Conservation (phyloP, 352 stramenopile genomes). For the Phytopythium delawarense region DNA sequence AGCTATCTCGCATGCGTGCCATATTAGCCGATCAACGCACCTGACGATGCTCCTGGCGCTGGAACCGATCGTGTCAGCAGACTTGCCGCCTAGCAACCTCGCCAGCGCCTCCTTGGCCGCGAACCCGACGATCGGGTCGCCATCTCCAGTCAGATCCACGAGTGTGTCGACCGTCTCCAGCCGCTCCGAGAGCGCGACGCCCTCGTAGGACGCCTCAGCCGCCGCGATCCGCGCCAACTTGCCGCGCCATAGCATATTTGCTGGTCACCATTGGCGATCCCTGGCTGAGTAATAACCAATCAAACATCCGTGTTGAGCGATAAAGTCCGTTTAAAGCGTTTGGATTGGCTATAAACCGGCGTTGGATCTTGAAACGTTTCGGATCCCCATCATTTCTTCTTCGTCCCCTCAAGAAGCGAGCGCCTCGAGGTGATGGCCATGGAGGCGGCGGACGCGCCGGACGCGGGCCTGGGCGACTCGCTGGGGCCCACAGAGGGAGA, state of each 20-base stretch:
- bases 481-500: not conserved
- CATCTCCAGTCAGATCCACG: constrained; percentile 17
- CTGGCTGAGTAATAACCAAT: not conserved
- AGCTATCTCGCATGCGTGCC: not conserved
- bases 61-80: not conserved
- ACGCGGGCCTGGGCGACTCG: constrained; percentile 2
- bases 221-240: not conserved
- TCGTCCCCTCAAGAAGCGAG: constrained; percentile 1
- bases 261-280: not conserved
- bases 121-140: constrained; percentile 41
- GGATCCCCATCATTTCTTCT: constrained; percentile 1
- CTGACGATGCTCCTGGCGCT: not conserved
- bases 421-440: constrained; percentile 16
- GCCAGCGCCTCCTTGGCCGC: constrained; percentile 33
- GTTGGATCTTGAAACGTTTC: constrained; percentile 27
- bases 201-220: not conserved
- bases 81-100: not conserved
- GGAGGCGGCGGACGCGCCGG: constrained; percentile 13
- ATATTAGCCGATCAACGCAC: not conserved
- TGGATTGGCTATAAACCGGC: not conserved
- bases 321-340: not conserved
- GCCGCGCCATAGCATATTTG: not conserved
- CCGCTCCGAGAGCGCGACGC: not conserved
- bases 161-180: constrained; percentile 12
- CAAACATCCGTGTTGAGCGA: not conserved